A percentile compares a stretch with the other conserved stretches of the same genome.
These are phyloP conservation scores for Priceomyces castillae DNA, from an alignment of 805 yeast genomes.

Conservation along the genomic window DNA sequence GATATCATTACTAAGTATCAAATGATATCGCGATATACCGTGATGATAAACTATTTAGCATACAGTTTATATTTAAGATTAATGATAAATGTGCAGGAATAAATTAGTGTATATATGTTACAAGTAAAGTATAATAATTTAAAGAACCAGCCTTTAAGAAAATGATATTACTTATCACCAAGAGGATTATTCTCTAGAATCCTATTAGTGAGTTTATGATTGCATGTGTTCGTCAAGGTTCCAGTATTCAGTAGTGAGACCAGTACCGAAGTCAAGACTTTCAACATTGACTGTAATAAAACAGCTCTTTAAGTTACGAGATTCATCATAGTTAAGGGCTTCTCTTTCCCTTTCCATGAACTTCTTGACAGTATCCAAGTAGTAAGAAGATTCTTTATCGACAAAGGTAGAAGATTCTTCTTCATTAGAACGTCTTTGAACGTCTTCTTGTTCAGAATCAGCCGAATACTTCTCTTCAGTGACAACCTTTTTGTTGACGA, in stretches of 20 bases:
- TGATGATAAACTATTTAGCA: too few species aligned
- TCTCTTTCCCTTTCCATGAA: not conserved
- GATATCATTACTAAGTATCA: too few species aligned
- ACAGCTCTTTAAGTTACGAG: slow-evolving; percentile 8
- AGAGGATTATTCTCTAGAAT: not conserved
- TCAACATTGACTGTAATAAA: slow-evolving; percentile 9
- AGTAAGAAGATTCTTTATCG: slow-evolving; percentile 12
- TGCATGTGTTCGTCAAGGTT: slow-evolving; percentile 1
- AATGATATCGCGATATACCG: too few species aligned
- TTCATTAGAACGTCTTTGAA: not conserved
- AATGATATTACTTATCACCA: not conserved
- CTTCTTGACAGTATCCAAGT: slow-evolving; percentile 7
- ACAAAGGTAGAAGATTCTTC: slow-evolving; percentile 8
- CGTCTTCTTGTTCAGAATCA: not conserved
- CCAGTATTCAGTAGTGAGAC: slow-evolving; percentile 6
- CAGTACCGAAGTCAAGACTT: slow-evolving; percentile 5
- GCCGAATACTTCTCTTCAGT: slow-evolving; percentile 5
- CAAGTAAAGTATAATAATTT: not conserved
- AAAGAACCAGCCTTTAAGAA: not conserved
- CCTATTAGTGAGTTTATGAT: not conserved
- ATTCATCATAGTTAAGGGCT: slow-evolving; percentile 7
- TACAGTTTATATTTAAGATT: too few species aligned
- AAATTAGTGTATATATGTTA: slow-evolving; percentile 6
- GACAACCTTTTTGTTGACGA: slow-evolving; percentile 3
- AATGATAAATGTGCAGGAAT: too few species aligned